Evolutionary conservation across 2,329 filamentous ascomycete species (phyloP).

Genomic region (Alternaria infectoria): DNA sequence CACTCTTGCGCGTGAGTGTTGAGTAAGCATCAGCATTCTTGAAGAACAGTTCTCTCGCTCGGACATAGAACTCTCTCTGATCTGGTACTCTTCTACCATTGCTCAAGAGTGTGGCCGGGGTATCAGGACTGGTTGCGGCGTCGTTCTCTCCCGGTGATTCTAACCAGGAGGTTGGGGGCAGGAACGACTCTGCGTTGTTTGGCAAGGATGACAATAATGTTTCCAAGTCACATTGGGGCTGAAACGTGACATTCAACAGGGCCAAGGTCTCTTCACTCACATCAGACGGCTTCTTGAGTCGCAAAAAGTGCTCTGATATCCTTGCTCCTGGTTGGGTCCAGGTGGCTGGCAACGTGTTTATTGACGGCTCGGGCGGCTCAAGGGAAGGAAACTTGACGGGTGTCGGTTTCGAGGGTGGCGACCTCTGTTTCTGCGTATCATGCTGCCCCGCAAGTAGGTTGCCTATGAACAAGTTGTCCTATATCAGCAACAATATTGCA

Average conservation of each 20-base stretch:
- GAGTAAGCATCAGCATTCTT: constrained; percentile 65
- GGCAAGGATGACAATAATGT: constrained; percentile 45
- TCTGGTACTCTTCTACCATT: constrained; percentile 58
- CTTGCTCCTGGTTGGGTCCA: constrained; percentile 49
- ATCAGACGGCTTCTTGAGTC: constrained; percentile 51
- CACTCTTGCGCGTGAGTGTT: constrained; percentile 59
- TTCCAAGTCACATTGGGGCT: constrained; percentile 46
- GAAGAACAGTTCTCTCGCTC: constrained; percentile 59
- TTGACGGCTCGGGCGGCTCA: constrained; percentile 43
- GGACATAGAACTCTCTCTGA: constrained; percentile 56
- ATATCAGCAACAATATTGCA: constrained; percentile 38
- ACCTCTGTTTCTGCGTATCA: constrained; percentile 50
- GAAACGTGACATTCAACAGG: constrained; percentile 52
- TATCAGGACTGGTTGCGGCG: constrained; percentile 29
- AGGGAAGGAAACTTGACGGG: constrained; percentile 61
- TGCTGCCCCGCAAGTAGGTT: constrained; percentile 48
- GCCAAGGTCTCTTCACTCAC: constrained; percentile 49
- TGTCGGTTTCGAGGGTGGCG: constrained; percentile 57
- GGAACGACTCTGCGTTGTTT: constrained; percentile 43
- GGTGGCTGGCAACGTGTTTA: constrained; percentile 29
- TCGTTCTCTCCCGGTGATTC: constrained; percentile 36
- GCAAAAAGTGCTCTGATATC: constrained; percentile 53
- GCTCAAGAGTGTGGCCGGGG: constrained; percentile 46
- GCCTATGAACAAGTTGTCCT: constrained; percentile 31
- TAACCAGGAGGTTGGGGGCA: constrained; percentile 49